These are phyloP conservation scores for Penicillium fuscoglaucum DNA, from an alignment of 2,329 filamentous ascomycete species.

Conservation along the genomic window DNA sequence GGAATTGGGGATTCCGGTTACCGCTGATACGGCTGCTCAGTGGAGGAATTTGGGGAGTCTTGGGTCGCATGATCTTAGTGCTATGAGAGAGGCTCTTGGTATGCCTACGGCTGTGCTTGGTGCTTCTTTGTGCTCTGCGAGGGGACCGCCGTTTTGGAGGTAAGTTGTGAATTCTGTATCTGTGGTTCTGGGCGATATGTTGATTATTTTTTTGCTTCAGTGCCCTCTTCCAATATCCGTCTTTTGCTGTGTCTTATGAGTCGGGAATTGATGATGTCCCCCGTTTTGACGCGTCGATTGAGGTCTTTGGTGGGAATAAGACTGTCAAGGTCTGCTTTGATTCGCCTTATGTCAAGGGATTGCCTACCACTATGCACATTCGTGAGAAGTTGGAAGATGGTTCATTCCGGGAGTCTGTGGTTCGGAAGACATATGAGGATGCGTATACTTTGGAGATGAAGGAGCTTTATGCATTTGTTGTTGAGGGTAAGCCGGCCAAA, in stretches of 20 bases:
- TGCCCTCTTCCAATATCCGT: slow-evolving; percentile 34
- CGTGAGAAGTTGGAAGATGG: slow-evolving; percentile 45
- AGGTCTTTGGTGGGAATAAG: slow-evolving; percentile 54
- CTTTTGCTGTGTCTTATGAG: slow-evolving; percentile 59
- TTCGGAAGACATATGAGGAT: slow-evolving; percentile 52
- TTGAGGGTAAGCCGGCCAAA: slow-evolving; percentile 42
- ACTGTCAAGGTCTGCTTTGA: slow-evolving; percentile 56
- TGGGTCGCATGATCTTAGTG: slow-evolving; percentile 55
- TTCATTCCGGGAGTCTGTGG: slow-evolving; percentile 39
- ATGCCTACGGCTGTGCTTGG: slow-evolving; percentile 48
- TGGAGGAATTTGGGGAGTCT: slow-evolving; percentile 48
- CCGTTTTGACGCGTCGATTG: slow-evolving; percentile 31
- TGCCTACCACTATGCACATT: slow-evolving; percentile 54
- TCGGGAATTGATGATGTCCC: slow-evolving; percentile 56
- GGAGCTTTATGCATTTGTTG: slow-evolving; percentile 42
- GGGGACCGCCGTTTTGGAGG: slow-evolving; percentile 39
- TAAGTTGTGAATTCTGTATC: slow-evolving; percentile 2
- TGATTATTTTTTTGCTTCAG: slow-evolving; percentile 27
- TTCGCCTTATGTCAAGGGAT: slow-evolving; percentile 60
- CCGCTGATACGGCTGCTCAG: slow-evolving; percentile 29
- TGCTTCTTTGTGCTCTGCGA: slow-evolving; percentile 30
- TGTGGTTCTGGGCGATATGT: background rate
- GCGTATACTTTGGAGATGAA: slow-evolving; percentile 48
- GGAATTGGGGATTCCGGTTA: slow-evolving; percentile 37
- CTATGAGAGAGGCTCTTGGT: slow-evolving; percentile 56